Base-by-base conservation (phyloP, 169 alveolate species). In the Eimeria falciformis region DNA sequence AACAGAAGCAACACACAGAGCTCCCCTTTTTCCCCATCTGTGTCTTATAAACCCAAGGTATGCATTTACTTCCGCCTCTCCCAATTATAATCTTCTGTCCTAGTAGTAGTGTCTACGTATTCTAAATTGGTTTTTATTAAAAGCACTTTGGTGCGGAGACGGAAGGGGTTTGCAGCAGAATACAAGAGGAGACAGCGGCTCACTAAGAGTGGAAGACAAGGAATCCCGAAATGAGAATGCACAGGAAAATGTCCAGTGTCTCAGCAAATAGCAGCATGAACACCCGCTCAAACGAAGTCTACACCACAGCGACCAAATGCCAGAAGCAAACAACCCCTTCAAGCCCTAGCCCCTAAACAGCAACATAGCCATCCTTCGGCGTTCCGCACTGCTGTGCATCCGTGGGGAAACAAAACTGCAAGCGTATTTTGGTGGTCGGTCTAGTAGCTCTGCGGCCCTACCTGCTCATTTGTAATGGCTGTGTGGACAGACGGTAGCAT, bases 201-300 rank as follows among this genome's bases (percentile, higher is more conserved):
- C 71, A 88, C 97, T 96, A 95, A 43, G 96, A 47, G 93, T 97
- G 98, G 85, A 97, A 96, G 56, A 93, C 46, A 81, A 95, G 90
- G 92, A 97, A 97, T 14, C 95, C 92, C 23, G 96, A 93, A 69
- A 96, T 77, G 69, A 96, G 86, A 2, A 95, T 79, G 50, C 95
- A 83, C 73, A 95, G 93, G 90, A 96, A 93, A 23, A 95, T 91
- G 29, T 96, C 94, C 62, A 97, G 91, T 29, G 96, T 91, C 94
- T 97, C 98, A 53, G 96, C 97, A 58, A 95, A 94, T 47, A 97
- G 94, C 50, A 96, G 84, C 91, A 96, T 91, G 50, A 96, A 93
- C 40, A 96, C 77, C 79, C 95, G 96, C 27, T 94, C 95, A 88
- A 96, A 95, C n/a, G 96, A 93, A 1, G 93, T 92, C 97, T 95